Evolutionary conservation across 768 basidiomycete genomes (phyloP).

Genomic region (Tulasnella sp.): DNA sequence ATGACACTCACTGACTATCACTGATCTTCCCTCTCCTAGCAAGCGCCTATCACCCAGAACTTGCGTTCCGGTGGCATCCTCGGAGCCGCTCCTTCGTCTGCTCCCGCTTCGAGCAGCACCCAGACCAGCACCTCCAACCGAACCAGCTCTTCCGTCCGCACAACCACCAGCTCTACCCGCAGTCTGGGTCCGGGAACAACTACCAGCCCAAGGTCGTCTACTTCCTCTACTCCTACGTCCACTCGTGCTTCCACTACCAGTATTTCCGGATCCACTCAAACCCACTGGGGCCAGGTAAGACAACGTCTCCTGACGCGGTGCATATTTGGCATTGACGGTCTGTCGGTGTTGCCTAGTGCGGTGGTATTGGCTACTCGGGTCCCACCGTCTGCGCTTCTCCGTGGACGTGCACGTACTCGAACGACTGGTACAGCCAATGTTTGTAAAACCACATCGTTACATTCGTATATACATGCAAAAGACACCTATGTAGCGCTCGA

Average conservation of each 20-base stretch:
- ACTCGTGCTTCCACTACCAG: not conserved
- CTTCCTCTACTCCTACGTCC: not conserved
- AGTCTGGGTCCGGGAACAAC: not conserved
- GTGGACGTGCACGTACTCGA: conserved; percentile 8
- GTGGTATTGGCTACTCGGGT: conserved; percentile 11
- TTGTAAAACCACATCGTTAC: not conserved
- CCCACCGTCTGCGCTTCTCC: conserved; percentile 9
- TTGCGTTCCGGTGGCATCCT: not conserved
- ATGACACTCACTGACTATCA: not conserved
- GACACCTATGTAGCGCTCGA: no score
- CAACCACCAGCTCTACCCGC: conserved; percentile 22
- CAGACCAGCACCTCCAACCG: conserved; percentile 38
- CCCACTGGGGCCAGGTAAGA: conserved; percentile 4
- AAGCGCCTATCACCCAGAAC: not conserved
- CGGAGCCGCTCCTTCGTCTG: not conserved
- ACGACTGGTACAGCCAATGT: conserved; percentile 12
- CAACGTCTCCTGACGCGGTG: not conserved
- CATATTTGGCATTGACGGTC: not conserved
- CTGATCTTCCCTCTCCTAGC: not conserved
- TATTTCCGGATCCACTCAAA: not conserved
- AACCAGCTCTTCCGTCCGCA: conserved; percentile 22
- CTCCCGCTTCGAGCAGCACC: conserved; percentile 27
- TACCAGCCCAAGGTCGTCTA: not conserved
- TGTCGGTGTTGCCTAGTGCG: not conserved
- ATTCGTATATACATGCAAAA: not conserved